Conservation (phyloP, 192 early-diverging fungal species). For the Rhizoclosmatium sp. region DNA sequence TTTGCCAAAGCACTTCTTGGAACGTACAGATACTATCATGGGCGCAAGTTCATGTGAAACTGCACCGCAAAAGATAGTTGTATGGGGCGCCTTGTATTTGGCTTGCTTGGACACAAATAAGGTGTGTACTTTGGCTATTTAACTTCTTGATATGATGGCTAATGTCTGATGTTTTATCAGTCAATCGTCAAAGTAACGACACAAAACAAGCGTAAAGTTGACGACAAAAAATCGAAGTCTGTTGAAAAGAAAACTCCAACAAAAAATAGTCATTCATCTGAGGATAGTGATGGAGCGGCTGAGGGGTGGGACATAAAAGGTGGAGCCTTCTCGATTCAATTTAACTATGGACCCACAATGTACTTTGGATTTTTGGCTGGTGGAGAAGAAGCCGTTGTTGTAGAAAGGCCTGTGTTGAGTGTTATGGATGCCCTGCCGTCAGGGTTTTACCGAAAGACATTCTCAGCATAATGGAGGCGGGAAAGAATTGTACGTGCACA, state of each 20-base stretch:
- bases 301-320: neutral
- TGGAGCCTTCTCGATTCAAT: slow-evolving; percentile 65
- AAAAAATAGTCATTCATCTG: slow-evolving; percentile 34
- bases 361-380: slow-evolving; percentile 73
- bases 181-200: neutral
- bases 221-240: neutral
- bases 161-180: no score
- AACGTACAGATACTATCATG: slow-evolving; percentile 72
- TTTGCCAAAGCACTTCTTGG: slow-evolving; percentile 72
- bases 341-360: slow-evolving; percentile 88
- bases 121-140: slow-evolving; percentile 8
- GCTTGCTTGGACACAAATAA: slow-evolving; percentile 76
- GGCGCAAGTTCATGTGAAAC: slow-evolving; percentile 77
- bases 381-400: slow-evolving; percentile 77
- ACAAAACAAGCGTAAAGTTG: neutral
- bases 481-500: no score
- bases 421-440: slow-evolving; percentile 81
- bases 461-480: neutral
- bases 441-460: slow-evolving; percentile 85
- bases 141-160: no score
- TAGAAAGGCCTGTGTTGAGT: slow-evolving; percentile 87
- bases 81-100: slow-evolving; percentile 77
- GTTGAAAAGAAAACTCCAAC: neutral
- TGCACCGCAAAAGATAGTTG: slow-evolving; percentile 65
- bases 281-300: neutral